phyloP scores from a whole-genome alignment of 1,284 basidiomycete species.

The Marasmius fiardii region DNA sequence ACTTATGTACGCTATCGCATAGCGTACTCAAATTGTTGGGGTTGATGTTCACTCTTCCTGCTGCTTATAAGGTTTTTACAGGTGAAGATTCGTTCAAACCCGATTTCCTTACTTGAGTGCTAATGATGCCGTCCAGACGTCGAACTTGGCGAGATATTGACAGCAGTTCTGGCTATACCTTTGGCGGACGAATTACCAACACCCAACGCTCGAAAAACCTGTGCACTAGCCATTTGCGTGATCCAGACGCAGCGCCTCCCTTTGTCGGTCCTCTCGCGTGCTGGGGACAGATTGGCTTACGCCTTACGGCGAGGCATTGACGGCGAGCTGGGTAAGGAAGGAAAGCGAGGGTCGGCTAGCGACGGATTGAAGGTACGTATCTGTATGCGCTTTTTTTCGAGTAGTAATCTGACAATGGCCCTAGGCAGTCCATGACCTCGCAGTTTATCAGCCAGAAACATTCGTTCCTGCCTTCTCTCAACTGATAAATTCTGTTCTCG shows the following conservation, averaged over 20 bases:
- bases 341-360: constrained; percentile 73
- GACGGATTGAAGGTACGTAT: constrained; percentile 66
- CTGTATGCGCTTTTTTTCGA: constrained; percentile 7
- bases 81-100: constrained; percentile 37
- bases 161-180: constrained; percentile 65
- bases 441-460: constrained; percentile 52
- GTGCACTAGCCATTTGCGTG: constrained; percentile 68
- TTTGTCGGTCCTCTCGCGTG: constrained; percentile 49
- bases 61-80: constrained; percentile 56
- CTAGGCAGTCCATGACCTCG: constrained; percentile 72
- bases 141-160: constrained; percentile 57
- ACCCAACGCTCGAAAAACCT: constrained; percentile 79
- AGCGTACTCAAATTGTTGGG: constrained; percentile 63
- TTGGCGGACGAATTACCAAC: constrained; percentile 65
- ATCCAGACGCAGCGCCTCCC: constrained; percentile 69
- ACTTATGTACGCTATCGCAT: constrained; percentile 68
- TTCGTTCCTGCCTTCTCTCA: constrained; percentile 63
- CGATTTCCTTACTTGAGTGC: constrained; percentile 1
- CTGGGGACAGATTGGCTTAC: constrained; percentile 61
- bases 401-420: constrained; percentile 7
- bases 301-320: constrained; percentile 73
- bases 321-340: constrained; percentile 80
- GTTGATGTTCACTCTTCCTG: constrained; percentile 54
- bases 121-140: constrained; percentile 37
- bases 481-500: constrained; percentile 57